These are phyloP conservation scores for Aureobasidium lini DNA, from an alignment of 2,329 filamentous ascomycete genomes.

Conservation along the genomic window DNA sequence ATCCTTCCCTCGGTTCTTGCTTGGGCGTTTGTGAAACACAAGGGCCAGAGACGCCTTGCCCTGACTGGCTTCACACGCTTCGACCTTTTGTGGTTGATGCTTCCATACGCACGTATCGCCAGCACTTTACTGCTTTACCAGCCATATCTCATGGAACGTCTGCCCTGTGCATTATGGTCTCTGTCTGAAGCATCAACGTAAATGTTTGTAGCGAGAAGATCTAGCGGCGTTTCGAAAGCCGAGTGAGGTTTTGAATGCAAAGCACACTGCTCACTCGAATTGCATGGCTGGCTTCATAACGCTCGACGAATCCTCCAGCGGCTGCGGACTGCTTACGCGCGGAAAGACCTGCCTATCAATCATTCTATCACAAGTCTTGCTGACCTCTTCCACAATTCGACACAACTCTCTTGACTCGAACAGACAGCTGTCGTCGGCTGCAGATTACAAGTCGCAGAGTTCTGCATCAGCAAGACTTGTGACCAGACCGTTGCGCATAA, in stretches of 20 bases:
- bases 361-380: neutral
- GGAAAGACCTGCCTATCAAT: neutral
- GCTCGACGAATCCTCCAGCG: neutral
- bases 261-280: neutral
- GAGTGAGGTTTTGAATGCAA: neutral
- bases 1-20: neutral
- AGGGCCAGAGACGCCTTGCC: neutral
- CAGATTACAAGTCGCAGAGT: neutral
- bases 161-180: neutral
- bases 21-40: neutral
- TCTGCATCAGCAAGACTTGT: constrained; percentile 1
- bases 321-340: neutral
- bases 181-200: neutral
- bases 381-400: neutral
- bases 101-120: neutral
- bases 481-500: neutral
- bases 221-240: neutral
- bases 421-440: neutral
- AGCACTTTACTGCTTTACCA: neutral
- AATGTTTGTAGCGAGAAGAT: no score
- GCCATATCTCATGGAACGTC: neutral
- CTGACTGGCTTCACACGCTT: neutral
- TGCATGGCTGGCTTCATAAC: neutral
- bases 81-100: neutral
- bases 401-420: neutral